Percentiles rank a stretch among this genome's conserved stretches.
phyloP scores from a whole-genome alignment of 2,329 filamentous ascomycete species.

The Cladosporium sp. region DNA sequence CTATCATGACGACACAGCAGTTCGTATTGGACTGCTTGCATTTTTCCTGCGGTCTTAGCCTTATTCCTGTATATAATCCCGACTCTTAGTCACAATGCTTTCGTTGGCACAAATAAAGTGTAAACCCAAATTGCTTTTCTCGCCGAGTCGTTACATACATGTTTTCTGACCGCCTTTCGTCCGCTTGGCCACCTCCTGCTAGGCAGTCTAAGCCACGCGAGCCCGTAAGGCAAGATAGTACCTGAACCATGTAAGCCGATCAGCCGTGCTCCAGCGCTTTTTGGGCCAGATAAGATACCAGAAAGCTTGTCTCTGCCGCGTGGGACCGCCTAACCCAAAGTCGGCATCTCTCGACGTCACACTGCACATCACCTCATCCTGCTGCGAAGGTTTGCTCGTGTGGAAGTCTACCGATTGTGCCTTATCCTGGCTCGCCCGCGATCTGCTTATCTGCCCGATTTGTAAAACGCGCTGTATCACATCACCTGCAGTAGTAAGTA shows the following conservation, averaged over 20 bases:
- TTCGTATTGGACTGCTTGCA: background rate
- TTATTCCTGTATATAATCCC: conserved; percentile 8
- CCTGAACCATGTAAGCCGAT: background rate
- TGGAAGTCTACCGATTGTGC: background rate
- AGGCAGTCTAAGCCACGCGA: too few species aligned
- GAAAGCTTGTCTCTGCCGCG: conserved; percentile 5
- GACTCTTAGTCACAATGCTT: background rate
- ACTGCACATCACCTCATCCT: conserved; percentile 5
- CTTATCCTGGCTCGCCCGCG: background rate
- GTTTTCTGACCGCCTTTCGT: too few species aligned
- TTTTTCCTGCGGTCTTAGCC: conserved; percentile 10
- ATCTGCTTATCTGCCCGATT: conserved; percentile 9
- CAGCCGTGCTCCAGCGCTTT: background rate
- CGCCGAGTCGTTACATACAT: too few species aligned
- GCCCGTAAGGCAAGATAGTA: background rate
- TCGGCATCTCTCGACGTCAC: conserved; percentile 10
- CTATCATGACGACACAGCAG: conserved; percentile 6
- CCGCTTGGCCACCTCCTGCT: too few species aligned
- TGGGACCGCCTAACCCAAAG: background rate
- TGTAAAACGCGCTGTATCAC: background rate
- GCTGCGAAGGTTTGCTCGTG: background rate
- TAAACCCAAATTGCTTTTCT: too few species aligned
- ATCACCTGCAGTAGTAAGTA: background rate
- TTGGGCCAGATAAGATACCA: background rate
- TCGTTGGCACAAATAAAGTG: background rate